Percentiles rank a stretch among this genome's conserved stretches.
phyloP scores from a whole-genome alignment of 179 eudicot genomes.

The Beta macrorhiza region DNA sequence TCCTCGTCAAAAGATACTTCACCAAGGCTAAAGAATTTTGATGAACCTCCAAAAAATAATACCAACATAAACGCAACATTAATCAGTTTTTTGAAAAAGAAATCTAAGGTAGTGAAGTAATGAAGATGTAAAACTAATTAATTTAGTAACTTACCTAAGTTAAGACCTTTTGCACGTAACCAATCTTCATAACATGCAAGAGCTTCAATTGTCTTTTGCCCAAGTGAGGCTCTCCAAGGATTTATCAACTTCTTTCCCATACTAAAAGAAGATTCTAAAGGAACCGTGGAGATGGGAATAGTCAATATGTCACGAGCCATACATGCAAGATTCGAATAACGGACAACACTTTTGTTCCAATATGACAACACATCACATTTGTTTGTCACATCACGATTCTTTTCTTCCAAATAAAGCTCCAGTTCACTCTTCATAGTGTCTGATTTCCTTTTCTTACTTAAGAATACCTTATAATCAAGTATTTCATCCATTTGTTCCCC shows the following conservation, averaged over 20 bases:
- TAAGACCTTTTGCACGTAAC: neutral
- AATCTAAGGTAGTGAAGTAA: neutral
- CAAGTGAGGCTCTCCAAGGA: constrained; percentile 16
- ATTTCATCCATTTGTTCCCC: too few species aligned
- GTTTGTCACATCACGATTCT: neutral
- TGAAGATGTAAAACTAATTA: too few species aligned
- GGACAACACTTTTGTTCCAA: constrained; percentile 11
- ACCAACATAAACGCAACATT: neutral
- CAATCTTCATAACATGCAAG: constrained; percentile 6
- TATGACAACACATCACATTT: constrained; percentile 15
- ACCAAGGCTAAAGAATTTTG: neutral
- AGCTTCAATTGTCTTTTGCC: neutral
- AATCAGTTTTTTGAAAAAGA: too few species aligned
- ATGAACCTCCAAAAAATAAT: neutral
- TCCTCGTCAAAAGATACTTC: neutral
- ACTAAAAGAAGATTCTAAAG: constrained; percentile 9
- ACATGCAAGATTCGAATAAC: constrained; percentile 10
- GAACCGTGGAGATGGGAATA: constrained; percentile 1
- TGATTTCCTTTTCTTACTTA: too few species aligned
- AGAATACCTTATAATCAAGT: too few species aligned
- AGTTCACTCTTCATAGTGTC: too few species aligned
- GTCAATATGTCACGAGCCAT: neutral
- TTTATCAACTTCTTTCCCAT: constrained; percentile 15
- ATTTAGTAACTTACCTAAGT: constrained; percentile 5
- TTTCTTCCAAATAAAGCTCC: too few species aligned